phyloP scores from a whole-genome alignment of 2,329 filamentous ascomycete genomes.

The Hypoxylon sp. region DNA sequence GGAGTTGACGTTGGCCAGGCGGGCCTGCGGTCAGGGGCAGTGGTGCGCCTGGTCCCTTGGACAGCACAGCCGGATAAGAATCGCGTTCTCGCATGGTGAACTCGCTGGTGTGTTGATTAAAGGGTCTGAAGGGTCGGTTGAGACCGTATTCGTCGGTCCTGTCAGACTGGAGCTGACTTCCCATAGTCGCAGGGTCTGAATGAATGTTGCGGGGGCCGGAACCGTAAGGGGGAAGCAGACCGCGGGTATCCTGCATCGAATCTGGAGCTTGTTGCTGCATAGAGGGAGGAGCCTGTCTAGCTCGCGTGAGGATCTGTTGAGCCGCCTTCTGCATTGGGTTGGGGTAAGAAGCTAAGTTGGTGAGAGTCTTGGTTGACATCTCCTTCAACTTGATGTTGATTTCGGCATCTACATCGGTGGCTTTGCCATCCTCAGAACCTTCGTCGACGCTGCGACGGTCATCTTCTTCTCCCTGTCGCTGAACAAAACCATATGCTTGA shows the following conservation, averaged over 20 bases:
- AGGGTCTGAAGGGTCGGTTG: conserved; percentile 9
- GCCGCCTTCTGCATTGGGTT: conserved; percentile 67
- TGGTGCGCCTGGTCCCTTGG: conserved; percentile 58
- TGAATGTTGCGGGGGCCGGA: conserved; percentile 13
- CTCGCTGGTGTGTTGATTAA: not conserved
- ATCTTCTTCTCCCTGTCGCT: conserved; percentile 24
- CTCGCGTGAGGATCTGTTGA: conserved; percentile 58
- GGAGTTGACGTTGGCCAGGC: conserved; percentile 65
- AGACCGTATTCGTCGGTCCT: conserved; percentile 32
- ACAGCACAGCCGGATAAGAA: conserved; percentile 44
- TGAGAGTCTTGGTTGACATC: conserved; percentile 61
- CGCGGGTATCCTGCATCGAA: conserved; percentile 20
- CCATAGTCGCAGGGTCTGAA: conserved; percentile 28
- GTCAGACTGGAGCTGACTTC: conserved; percentile 39
- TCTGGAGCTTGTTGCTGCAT: conserved; percentile 34
- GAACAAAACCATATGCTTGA: not conserved
- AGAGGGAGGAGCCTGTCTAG: conserved; percentile 29
- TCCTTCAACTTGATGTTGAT: conserved; percentile 51
- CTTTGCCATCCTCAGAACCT: conserved; percentile 41
- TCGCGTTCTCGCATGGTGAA: conserved; percentile 25
- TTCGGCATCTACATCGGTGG: conserved; percentile 46
- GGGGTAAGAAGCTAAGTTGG: conserved; percentile 67
- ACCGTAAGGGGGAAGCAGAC: not conserved
- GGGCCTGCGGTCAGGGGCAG: conserved; percentile 66
- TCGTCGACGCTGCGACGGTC: conserved; percentile 12